Conservation (phyloP, 2,329 filamentous ascomycete genomes). For the Plectosphaerella cucumerina region DNA sequence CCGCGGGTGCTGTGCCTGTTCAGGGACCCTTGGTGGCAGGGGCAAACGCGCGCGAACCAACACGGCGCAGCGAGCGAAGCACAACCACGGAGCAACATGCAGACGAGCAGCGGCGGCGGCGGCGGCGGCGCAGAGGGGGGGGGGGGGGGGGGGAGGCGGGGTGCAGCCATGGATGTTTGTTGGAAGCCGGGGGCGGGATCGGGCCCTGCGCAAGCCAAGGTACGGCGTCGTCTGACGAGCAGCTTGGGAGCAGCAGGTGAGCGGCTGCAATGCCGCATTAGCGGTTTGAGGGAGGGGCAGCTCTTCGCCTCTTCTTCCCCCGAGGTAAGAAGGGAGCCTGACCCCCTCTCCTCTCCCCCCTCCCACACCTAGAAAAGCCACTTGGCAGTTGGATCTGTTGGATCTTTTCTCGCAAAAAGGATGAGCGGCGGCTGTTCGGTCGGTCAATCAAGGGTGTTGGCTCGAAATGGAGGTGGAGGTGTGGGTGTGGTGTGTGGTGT, state of each 20-base stretch:
- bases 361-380: neutral
- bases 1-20: neutral
- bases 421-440: neutral
- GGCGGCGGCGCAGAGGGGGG: no score
- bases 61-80: neutral
- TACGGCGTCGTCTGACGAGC: constrained; percentile 1
- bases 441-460: neutral
- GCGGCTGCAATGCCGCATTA: constrained; percentile 2
- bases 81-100: no score
- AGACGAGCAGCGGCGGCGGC: no score
- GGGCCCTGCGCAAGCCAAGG: constrained; percentile 1
- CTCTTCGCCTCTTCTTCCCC: no score
- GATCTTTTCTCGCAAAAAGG: neutral
- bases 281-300: neutral
- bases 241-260: constrained; percentile 5
- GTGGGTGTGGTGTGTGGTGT: neutral
- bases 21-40: neutral
- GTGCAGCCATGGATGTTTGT: neutral
- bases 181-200: constrained; percentile 6
- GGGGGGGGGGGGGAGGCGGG: neutral
- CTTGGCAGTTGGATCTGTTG: constrained; percentile 1
- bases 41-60: neutral
- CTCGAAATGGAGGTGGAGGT: neutral
- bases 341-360: no score
- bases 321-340: no score